Percentiles rank a stretch among this genome's conserved stretches.
Conservation (phyloP, 31 red algal species). For the Asparagopsis taxiformis region DNA sequence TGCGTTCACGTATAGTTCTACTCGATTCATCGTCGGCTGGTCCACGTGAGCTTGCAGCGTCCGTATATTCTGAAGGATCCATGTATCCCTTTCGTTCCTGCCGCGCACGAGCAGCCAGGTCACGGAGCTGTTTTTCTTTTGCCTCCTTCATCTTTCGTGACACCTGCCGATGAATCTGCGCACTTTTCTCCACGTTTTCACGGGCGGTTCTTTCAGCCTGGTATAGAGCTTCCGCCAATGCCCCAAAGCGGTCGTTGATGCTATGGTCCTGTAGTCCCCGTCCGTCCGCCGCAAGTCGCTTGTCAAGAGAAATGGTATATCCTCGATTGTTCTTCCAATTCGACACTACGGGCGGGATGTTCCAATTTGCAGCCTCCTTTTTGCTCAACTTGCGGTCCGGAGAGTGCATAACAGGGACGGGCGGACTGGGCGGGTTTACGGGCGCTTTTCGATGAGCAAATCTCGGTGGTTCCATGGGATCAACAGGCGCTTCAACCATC, state of each 20-base stretch:
- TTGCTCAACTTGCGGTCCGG: slow-evolving; percentile 74
- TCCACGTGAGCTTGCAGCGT: slow-evolving; percentile 16
- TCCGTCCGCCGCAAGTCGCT: slow-evolving; percentile 82
- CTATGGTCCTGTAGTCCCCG: slow-evolving; percentile 48
- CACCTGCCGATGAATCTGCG: slow-evolving; percentile 53
- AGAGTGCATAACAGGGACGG: slow-evolving; percentile 88
- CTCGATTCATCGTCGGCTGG: slow-evolving; percentile 7
- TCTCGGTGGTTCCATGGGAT: slow-evolving; percentile 74
- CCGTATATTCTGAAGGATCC: slow-evolving; percentile 34
- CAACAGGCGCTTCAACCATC: slow-evolving; percentile 63
- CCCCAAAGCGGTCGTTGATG: slow-evolving; percentile 79
- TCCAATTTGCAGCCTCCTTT: slow-evolving; percentile 75
- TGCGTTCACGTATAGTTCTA: background rate
- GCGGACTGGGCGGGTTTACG: slow-evolving; percentile 76
- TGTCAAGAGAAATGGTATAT: slow-evolving; percentile 88
- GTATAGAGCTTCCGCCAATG: slow-evolving; percentile 74
- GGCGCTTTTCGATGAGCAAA: slow-evolving; percentile 73
- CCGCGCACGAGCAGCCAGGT: slow-evolving; percentile 78
- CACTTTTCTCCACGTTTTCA: slow-evolving; percentile 76
- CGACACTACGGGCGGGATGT: slow-evolving; percentile 80
- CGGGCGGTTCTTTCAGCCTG: slow-evolving; percentile 75
- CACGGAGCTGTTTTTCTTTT: slow-evolving; percentile 73
- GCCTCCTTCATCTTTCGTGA: slow-evolving; percentile 44
- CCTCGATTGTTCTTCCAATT: slow-evolving; percentile 97
- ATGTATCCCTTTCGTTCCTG: slow-evolving; percentile 63